Base-by-base conservation (phyloP, 768 basidiomycete species). In the Coprinopsis marcescibilis region DNA sequence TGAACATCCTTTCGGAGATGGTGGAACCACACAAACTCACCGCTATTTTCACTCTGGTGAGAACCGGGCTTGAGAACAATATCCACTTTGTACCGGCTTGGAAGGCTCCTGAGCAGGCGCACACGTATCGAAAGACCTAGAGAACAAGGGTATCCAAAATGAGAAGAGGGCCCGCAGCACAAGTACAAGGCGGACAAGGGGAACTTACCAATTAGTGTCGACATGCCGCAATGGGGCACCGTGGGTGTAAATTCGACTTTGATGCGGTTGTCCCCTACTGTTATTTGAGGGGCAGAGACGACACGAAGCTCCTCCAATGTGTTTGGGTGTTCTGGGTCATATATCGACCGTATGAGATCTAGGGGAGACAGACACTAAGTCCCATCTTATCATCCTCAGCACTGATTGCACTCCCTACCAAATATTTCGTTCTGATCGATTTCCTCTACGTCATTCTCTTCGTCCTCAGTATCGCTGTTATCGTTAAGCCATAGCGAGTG, bases 201-300 rank as follows among this genome's bases (percentile, higher is more conserved):
- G 15, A 2, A 76, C 48, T 17, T 54, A 88, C 94, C 95, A 47
- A 99, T 98, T 43, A 97, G 70, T 2, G 94, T 97, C 8, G 92
- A 94, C 90, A 93, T 92, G 40, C 92, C 92, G 53, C 95, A 98
- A 59, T 97, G 94, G 8, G 96, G 95, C 13, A 96, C 90, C 0
- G 96, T 98, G 3, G 96, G 95, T 4, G 96, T 98, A 59, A 98
- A 94, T 60, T 95, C 92, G 52, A 99, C 84, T 27, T 77, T 70
- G 43, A 99, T 72, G 43, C 75, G 75, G 52, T 92, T 86, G n/a
- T 66, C 59, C 26, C 57, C 65, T 50, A 66, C 71, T 36, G 52
- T 67, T 48, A 97, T 83, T 58, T 98, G 94, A 8, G 89, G 82
- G 4, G 83, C 80, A 38, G 91, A 95, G 33, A 99, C 94, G 29